Evolutionary conservation across 23 red algal species (phyloP).

Genomic region (Gracilariopsis chorda): DNA sequence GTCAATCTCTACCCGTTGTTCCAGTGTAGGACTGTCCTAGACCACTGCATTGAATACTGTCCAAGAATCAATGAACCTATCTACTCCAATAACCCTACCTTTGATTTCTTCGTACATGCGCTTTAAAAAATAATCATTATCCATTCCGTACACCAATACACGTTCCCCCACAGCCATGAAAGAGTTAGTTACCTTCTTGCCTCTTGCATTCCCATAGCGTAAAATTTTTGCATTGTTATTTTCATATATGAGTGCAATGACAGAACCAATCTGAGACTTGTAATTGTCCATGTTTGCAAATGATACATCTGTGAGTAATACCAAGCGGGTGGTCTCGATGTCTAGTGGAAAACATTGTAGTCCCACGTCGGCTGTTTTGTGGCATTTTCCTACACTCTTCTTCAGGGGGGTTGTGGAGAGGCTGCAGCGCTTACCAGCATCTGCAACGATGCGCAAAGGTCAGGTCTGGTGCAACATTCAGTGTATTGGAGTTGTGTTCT

Average conservation of each 20-base stretch:
- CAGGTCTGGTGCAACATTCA: neutral
- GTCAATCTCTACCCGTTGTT: neutral
- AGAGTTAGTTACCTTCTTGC: neutral
- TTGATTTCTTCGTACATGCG: neutral
- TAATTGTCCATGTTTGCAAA: neutral
- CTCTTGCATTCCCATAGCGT: neutral
- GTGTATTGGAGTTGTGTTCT: neutral
- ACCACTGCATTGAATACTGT: neutral
- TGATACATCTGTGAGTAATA: neutral
- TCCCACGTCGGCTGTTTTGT: conserved; percentile 7
- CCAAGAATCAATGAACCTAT: neutral
- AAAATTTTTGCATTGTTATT: neutral
- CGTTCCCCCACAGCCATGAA: neutral
- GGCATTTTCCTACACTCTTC: no score
- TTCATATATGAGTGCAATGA: neutral
- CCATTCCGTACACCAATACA: neutral
- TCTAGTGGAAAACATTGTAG: neutral
- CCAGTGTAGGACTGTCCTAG: neutral
- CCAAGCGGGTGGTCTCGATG: neutral
- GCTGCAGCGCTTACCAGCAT: neutral
- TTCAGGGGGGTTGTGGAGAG: no score
- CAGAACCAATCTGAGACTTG: conserved; percentile 16
- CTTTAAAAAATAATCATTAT: neutral
- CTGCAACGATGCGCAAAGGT: conserved; percentile 21
- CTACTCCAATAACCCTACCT: neutral